Percentiles rank a stretch among this genome's conserved stretches.
These are phyloP conservation scores for Globisporangium paroecandrum DNA, from an alignment of 352 stramenopile genomes.

Conservation along the genomic window DNA sequence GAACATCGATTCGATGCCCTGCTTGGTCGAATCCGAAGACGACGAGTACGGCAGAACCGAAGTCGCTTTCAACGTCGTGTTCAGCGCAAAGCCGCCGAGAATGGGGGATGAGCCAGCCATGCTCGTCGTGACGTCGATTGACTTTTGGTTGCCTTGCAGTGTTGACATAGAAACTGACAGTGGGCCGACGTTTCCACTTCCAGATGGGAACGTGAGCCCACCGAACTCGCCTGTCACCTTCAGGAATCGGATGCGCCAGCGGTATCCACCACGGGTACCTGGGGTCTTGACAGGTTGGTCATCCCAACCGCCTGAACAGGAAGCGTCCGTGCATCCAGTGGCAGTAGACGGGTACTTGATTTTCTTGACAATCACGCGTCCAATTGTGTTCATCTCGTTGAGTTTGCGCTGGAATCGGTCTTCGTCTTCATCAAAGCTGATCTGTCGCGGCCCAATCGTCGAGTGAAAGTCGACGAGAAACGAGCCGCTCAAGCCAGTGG, in stretches of 20 bases:
- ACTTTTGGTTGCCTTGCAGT: constrained; percentile 40
- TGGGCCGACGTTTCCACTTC: constrained; percentile 71
- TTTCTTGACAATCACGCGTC: constrained; percentile 86
- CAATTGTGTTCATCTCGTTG: constrained; percentile 94
- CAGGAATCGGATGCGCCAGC: constrained; percentile 73
- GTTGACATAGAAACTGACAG: constrained; percentile 35
- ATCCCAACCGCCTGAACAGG: constrained; percentile 91
- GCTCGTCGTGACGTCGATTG: constrained; percentile 57
- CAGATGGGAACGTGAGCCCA: constrained; percentile 69
- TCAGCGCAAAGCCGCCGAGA: constrained; percentile 49
- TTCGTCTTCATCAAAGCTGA: constrained; percentile 88
- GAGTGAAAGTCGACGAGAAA: constrained; percentile 91
- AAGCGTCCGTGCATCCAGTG: constrained; percentile 44
- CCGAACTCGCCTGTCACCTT: constrained; percentile 68
- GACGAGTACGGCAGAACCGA: constrained; percentile 55
- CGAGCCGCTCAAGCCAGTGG: constrained; percentile 79
- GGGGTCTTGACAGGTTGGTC: constrained; percentile 63
- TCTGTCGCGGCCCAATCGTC: constrained; percentile 59
- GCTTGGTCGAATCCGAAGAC: constrained; percentile 54
- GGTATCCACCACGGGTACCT: constrained; percentile 80
- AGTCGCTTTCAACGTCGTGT: constrained; percentile 34
- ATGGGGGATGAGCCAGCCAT: constrained; percentile 46
- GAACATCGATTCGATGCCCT: constrained; percentile 74
- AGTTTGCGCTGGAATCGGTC: constrained; percentile 89
- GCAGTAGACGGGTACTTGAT: constrained; percentile 81